phyloP scores from a whole-genome alignment of 495 filamentous ascomycete species.

The Entonaema liquescens region DNA sequence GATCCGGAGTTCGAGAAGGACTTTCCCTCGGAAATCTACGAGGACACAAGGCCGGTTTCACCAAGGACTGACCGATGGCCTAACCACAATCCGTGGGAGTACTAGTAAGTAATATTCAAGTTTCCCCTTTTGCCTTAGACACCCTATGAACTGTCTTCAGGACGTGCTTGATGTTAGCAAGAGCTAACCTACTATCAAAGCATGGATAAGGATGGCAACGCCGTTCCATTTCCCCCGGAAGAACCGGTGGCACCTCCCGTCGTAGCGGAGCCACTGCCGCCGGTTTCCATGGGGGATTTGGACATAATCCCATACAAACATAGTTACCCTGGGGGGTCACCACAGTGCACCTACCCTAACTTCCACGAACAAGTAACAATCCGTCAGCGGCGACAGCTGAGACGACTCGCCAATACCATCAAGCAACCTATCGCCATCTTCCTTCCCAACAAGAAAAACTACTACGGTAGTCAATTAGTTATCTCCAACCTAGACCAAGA shows the following conservation, averaged over 20 bases:
- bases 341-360: background rate
- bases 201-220: background rate
- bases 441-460: background rate
- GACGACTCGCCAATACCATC: background rate
- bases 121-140: background rate
- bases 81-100: background rate
- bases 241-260: background rate
- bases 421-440: background rate
- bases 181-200: background rate
- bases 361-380: background rate
- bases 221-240: background rate
- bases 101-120: background rate
- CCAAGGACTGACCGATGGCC: background rate
- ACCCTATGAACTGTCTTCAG: too few species aligned
- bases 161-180: too few species aligned
- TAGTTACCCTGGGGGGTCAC: background rate
- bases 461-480: background rate
- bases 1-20: too few species aligned
- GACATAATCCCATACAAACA: background rate
- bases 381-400: background rate
- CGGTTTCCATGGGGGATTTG: background rate
- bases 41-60: background rate
- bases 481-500: background rate
- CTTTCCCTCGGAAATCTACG: too few species aligned
- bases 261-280: background rate